Conservation (phyloP, 2,329 filamentous ascomycete genomes). For the Apiospora sp. region DNA sequence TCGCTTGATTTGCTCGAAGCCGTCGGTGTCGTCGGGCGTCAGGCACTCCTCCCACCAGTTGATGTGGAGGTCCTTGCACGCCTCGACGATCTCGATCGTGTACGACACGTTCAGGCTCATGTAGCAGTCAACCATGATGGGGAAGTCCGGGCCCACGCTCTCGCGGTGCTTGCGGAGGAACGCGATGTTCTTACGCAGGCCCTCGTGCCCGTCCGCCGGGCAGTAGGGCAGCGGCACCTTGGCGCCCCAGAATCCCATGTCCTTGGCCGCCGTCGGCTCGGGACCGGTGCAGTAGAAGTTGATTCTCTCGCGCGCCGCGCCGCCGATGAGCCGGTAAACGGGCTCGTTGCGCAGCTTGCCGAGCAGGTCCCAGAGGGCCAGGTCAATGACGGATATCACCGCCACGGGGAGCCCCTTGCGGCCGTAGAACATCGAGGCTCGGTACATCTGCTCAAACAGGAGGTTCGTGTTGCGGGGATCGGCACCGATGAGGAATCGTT, state of each 20-base stretch:
- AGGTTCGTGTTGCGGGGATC: constrained; percentile 92
- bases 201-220: constrained; percentile 83
- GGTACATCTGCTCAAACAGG: constrained; percentile 96
- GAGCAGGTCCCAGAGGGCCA: constrained; percentile 90
- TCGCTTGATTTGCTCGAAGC: constrained; percentile 87
- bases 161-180: constrained; percentile 87
- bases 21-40: constrained; percentile 89
- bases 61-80: constrained; percentile 83
- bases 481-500: constrained; percentile 87
- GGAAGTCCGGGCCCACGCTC: constrained; percentile 87
- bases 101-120: constrained; percentile 95
- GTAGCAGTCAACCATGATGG: constrained; percentile 95
- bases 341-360: constrained; percentile 93
- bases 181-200: constrained; percentile 87
- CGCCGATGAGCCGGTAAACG: constrained; percentile 93
- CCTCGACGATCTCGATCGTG: constrained; percentile 83
- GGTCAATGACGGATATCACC: constrained; percentile 92
- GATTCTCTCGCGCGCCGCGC: constrained; percentile 82
- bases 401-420: constrained; percentile 90
- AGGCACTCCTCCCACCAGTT: constrained; percentile 99
- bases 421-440: constrained; percentile 94
- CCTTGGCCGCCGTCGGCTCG: constrained; percentile 79
- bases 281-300: constrained; percentile 96
- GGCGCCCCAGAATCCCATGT: constrained; percentile 88
- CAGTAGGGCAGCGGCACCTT: constrained; percentile 92